Evolutionary conservation across 345 rosid genomes (phyloP), one percentile per base, ranked within the genome.

Genomic region (Camelina sativa): DNA sequence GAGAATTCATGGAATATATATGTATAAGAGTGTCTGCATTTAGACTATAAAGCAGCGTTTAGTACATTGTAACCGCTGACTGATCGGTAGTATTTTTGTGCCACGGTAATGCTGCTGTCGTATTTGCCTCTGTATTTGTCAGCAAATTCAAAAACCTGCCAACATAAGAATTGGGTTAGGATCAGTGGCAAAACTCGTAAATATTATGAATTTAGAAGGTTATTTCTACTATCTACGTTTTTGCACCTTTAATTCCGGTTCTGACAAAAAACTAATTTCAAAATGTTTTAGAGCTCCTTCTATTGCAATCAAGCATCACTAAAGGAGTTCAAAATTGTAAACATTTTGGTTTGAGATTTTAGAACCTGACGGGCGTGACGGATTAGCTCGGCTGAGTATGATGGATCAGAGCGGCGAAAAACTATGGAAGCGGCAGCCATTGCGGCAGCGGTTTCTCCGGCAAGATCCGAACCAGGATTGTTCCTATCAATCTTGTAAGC

Each of bases 341-440:
- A 16, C 0, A 22, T 44, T 22, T 23, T 25, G 9, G 40, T n/a
- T 64, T 7, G 44, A 17, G 62, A 40, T 43, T 35, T 40, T 35
- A 7, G 48, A 62, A 91, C 98, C 94, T 93, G 90, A 65, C 71
- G 78, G 11, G 97, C 94, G 59, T 91, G 98, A 30, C 74, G 75
- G 75, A 93, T 85, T 12, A 93, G 88, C 82, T 82, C 87, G 8
- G 67, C 76, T 70, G 97, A 81, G 67, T 93, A 93, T 19, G 89
- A 77, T 1, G 89, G 88, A 81, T 93, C 75, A 41, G 79, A 78
- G 75, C 67, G 83, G 58, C 85, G 92, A 79, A 93, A 93, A 28
- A 93, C 92, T 6, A 93, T 81, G 55, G 98, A 89, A 57, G 98
- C 97, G 1, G 98, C 97, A 2, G 98, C 98, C 98, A 93, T 87